A percentile compares a stretch with the other conserved stretches of the same genome.
These are phyloP conservation scores for Annulohypoxylon maeteangense DNA, from an alignment of 495 filamentous ascomycete species.

Conservation along the genomic window DNA sequence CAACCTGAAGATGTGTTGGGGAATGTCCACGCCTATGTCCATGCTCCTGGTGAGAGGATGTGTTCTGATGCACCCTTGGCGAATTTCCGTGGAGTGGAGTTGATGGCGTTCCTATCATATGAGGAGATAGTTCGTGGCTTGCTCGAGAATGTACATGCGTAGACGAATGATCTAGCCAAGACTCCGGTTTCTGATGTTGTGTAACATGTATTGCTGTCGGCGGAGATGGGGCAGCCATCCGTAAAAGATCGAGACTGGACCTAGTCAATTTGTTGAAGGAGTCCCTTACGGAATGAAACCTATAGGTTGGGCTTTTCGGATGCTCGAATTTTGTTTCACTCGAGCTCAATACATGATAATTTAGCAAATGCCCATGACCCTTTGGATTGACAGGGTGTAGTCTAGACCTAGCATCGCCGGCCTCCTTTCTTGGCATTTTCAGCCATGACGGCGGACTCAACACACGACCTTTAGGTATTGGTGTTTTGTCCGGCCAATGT, in stretches of 20 bases:
- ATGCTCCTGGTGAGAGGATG: constrained; percentile 1
- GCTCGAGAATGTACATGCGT: constrained; percentile 10
- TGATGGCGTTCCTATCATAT: neutral
- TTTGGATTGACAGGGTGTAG: constrained; percentile 27
- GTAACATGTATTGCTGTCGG: constrained; percentile 37
- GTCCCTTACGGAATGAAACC: neutral
- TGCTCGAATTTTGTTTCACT: neutral
- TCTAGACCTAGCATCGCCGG: constrained; percentile 40
- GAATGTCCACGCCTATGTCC: neutral
- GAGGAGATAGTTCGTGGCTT: neutral
- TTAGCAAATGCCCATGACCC: neutral
- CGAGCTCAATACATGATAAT: neutral
- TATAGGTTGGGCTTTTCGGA: neutral
- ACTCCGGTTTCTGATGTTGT: constrained; percentile 39
- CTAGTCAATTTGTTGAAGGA: constrained; percentile 1
- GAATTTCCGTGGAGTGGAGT: neutral
- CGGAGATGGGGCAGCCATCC: constrained; percentile 36
- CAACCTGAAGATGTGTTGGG: constrained; percentile 11
- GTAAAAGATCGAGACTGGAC: constrained; percentile 20
- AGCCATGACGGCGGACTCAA: constrained; percentile 53
- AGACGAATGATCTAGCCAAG: constrained; percentile 21
- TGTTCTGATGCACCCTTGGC: neutral
- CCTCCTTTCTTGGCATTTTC: constrained; percentile 43
- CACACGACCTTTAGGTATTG: constrained; percentile 41
- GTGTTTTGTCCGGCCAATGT: neutral